Percentiles rank a stretch among this genome's conserved stretches.
Evolutionary conservation across 345 rosid genomes (phyloP).

Genomic region (Camelina hispida): DNA sequence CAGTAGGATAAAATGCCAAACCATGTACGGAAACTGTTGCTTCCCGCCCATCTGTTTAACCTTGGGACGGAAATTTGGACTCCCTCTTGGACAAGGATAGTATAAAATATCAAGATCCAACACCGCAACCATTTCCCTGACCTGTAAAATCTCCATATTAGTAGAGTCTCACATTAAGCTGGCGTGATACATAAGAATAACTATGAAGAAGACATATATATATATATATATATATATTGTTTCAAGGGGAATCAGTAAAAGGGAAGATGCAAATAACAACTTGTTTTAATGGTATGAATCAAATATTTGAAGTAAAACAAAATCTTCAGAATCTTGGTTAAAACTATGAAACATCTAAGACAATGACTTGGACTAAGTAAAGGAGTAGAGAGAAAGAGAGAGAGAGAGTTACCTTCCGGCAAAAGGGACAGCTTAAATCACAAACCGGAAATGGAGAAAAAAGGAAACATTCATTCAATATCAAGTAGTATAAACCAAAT

Average conservation of each 20-base stretch:
- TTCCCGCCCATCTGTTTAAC: constrained; percentile 87
- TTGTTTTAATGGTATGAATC: constrained; percentile 11
- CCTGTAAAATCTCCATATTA: constrained; percentile 53
- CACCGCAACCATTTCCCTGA: constrained; percentile 86
- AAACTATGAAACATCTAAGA: constrained; percentile 10
- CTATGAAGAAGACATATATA: background rate
- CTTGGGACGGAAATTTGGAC: constrained; percentile 89
- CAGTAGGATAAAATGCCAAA: constrained; percentile 45
- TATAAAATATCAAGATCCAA: constrained; percentile 91
- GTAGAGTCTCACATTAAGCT: background rate
- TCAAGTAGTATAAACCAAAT: constrained; percentile 16
- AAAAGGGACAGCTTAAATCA: constrained; percentile 84
- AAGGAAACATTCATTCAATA: constrained; percentile 33
- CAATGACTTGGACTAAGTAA: background rate
- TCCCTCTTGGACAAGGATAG: constrained; percentile 92
- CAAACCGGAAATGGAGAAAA: constrained; percentile 40
- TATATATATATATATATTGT: too few relatives aligned
- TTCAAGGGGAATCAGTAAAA: background rate
- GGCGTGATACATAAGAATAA: constrained; percentile 19
- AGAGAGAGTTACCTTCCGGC: constrained; percentile 77
- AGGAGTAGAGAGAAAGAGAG: background rate
- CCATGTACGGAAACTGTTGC: constrained; percentile 95
- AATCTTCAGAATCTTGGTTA: constrained; percentile 4
- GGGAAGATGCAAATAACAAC: background rate
- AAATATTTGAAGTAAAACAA: background rate